These are phyloP conservation scores for Rauvolfia tetraphylla DNA, from an alignment of 257 asterid species.

Conservation along the genomic window DNA sequence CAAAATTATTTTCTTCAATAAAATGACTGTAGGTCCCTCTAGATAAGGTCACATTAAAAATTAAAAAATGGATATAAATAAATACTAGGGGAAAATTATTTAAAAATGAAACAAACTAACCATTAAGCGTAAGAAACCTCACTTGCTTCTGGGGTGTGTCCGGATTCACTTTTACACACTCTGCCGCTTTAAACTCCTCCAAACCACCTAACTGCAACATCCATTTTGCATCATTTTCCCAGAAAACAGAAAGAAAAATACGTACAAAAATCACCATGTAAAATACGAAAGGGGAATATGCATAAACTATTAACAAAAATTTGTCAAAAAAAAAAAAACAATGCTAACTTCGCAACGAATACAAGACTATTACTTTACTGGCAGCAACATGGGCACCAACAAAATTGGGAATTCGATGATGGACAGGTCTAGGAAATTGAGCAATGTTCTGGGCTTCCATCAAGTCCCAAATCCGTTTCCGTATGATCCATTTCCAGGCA, in stretches of 20 bases:
- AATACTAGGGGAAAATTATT: not conserved
- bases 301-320: not conserved
- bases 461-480: constrained; percentile 81
- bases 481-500: constrained; percentile 85
- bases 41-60: not conserved
- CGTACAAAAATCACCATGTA: not conserved
- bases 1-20: no score
- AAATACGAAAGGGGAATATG: not conserved
- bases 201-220: constrained; percentile 58
- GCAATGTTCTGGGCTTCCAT: constrained; percentile 86
- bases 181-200: constrained; percentile 67
- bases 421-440: constrained; percentile 92
- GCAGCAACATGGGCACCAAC: constrained; percentile 65
- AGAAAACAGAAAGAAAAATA: not conserved
- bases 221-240: not conserved
- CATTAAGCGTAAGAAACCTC: constrained; percentile 79
- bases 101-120: constrained; percentile 33
- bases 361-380: constrained; percentile 37
- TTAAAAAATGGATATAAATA: not conserved
- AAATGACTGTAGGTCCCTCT: not conserved
- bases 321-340: not conserved
- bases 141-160: constrained; percentile 94
- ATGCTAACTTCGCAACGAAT: not conserved
- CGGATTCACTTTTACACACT: constrained; percentile 91
- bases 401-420: constrained; percentile 90